Evolutionary conservation across 2,329 filamentous ascomycete genomes (phyloP), one percentile per base, ranked within the genome.

Genomic region (Fusarium mexicanum): DNA sequence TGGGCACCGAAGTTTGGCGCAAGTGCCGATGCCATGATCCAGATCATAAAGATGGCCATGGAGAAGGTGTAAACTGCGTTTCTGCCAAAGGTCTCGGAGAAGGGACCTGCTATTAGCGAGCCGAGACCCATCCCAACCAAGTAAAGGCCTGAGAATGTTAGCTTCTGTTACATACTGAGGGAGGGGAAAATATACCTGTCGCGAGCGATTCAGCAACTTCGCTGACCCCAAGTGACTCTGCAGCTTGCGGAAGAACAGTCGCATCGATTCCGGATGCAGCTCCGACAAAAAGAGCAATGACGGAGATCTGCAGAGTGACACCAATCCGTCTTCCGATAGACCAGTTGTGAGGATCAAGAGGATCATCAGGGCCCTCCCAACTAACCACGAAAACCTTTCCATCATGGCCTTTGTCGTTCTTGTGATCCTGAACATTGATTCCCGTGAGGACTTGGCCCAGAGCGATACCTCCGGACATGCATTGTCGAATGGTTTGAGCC

Each of bases 251-350:
- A 1, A 88, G 70, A 2, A 86, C 85, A 1, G 83, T 83, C 2
- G 86, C 86, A 62, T 90, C 87, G 46, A 90, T 88, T 0, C 87
- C 85, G 8, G 86, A 87, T 0, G 88, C 87, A 3, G 85, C 81
- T 8, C 85, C 85, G 1, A 89, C 87, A 1, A 87, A 83, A 35
- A 87, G 85, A 1, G 83, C 87, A 37, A 91, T 87, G 6, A 80
- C 60, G 0, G 84, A 83, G 8, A 87, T 84, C 20, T 86, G 79
- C 1, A 86, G 57, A 0, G 85, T 87, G 3, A 82, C 81, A 10
- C 78, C 73, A 10, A 86, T 72, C 3, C 84, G 81, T 12, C 77
- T 79, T 6, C 67, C 54, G n/a, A 86, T 37, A 2, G 81, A 75
- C 85, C 85, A 87, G 74, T 86, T 86, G 16, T 82, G 81, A 22